Evolutionary conservation across 176 grass and related monocot species (phyloP), one percentile per base, ranked within the genome.

Genomic region (Phyllostachys edulis): DNA sequence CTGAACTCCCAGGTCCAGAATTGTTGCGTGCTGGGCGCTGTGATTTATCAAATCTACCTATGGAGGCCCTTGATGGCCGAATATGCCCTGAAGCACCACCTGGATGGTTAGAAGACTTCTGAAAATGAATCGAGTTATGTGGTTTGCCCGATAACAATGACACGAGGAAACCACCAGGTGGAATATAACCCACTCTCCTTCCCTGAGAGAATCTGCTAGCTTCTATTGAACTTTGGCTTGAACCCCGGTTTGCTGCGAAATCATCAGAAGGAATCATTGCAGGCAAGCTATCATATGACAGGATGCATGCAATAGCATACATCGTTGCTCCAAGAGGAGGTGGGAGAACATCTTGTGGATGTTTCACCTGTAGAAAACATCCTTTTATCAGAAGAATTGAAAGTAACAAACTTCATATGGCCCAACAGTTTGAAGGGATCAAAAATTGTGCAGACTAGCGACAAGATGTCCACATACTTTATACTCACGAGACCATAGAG

Each of bases 221-320:
- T 79, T 84, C 85, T 60, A 13, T 24, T 56, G 69, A 66, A 37
- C 82, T 75, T 64, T 73, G 21, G 41, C 15, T 68, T 49, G 59
- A 80, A 77, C 39, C 41, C 62, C 4, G 44, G 9, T 20, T 54
- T 11, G 70, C 34, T 20, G 63, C 12, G 5, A 50, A 23, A 21
- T 85, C 84, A 45, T 85, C 82, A 39, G 85, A 27, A 81, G 80
- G 65, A 50, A 89, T 40, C 51, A 88, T 75, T 71, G 69, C 59
- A 78, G 87, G 91, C 79, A 98, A 80, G 54, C 91, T 87, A 80
- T 98, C 93, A 56, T 89, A 95, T 69, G 96, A 89, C 23, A 98
- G 89, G 75, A 92, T 90, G 45, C 87, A 94, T 20, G 91, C 80
- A n/a, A 95, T 94, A 40, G 93, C 83, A 78, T 93, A 90, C 86